Percentiles rank a stretch among this genome's conserved stretches.
Conservation (phyloP, 140 eudicot species). For the Senecio squalidus region DNA sequence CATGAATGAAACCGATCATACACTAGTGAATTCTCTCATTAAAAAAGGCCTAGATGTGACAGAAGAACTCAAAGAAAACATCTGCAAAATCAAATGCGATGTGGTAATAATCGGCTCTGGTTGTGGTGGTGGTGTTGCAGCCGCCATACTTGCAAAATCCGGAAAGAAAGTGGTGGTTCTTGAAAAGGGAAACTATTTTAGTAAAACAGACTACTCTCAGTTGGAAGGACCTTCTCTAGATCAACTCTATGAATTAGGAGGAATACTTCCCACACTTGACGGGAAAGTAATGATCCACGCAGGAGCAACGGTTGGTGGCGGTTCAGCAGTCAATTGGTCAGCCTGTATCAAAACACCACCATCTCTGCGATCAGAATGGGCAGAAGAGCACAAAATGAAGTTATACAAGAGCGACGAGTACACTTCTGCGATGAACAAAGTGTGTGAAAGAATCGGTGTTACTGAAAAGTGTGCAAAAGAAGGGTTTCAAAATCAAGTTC, state of each 20-base stretch:
- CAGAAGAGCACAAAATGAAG: constrained; percentile 33
- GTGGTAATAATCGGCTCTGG: constrained; percentile 90
- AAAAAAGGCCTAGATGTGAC: constrained; percentile 50
- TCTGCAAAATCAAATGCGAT: constrained; percentile 52
- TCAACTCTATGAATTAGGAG: constrained; percentile 65
- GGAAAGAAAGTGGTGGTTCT: constrained; percentile 80
- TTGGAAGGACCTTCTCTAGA: constrained; percentile 74
- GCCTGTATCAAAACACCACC: constrained; percentile 67
- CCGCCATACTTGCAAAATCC: constrained; percentile 62
- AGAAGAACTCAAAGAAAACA: constrained; percentile 32
- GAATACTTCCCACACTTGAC: constrained; percentile 58
- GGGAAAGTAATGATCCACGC: constrained; percentile 67
- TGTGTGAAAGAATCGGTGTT: constrained; percentile 65
- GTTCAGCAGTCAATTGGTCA: constrained; percentile 91
- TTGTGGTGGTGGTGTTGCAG: constrained; percentile 94
- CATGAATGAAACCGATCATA: constrained; percentile 40
- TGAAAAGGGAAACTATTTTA: constrained; percentile 82
- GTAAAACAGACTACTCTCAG: constrained; percentile 50
- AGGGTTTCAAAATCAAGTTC: constrained; percentile 80
- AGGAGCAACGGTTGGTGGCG: constrained; percentile 90
- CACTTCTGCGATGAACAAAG: constrained; percentile 50
- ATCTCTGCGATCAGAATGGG: constrained; percentile 62
- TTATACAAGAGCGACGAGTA: constrained; percentile 42
- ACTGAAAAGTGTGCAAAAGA: constrained; percentile 56
- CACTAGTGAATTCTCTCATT: constrained; percentile 38